Percentiles rank a stretch among this genome's conserved stretches.
These are phyloP conservation scores for Stromatinia cepivora DNA, from an alignment of 2,329 filamentous ascomycete genomes.

Conservation along the genomic window DNA sequence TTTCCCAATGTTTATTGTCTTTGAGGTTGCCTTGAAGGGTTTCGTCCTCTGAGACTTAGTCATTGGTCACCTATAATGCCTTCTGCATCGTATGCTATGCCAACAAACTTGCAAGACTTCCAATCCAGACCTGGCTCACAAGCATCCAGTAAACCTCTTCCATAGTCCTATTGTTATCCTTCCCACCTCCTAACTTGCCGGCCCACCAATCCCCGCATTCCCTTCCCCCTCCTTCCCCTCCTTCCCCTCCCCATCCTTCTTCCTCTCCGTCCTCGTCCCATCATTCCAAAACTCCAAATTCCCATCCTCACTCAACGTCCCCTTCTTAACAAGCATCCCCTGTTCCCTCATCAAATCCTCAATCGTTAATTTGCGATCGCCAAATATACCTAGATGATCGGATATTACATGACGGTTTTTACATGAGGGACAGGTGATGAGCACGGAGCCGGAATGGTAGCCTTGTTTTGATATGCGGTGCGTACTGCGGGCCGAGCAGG, in stretches of 20 bases:
- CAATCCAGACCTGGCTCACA: too few relatives aligned
- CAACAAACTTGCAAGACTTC: too few relatives aligned
- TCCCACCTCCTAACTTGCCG: neutral
- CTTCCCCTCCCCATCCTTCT: neutral
- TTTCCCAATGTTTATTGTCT: too few relatives aligned
- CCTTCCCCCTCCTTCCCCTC: neutral
- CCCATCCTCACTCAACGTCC: slow-evolving; percentile 71
- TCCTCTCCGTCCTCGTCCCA: slow-evolving; percentile 34
- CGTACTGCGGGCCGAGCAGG: slow-evolving; percentile 75
- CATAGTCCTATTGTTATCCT: too few relatives aligned
- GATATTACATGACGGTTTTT: slow-evolving; percentile 87
- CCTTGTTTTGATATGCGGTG: slow-evolving; percentile 91
- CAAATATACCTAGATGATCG: slow-evolving; percentile 84
- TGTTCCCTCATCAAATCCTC: slow-evolving; percentile 77
- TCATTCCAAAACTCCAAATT: slow-evolving; percentile 93
- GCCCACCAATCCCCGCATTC: neutral
- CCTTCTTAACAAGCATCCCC: slow-evolving; percentile 71
- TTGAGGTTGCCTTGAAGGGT: too few relatives aligned
- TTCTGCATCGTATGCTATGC: too few relatives aligned
- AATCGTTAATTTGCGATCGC: slow-evolving; percentile 66
- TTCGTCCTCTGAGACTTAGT: too few relatives aligned
- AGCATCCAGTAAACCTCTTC: too few relatives aligned
- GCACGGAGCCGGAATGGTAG: slow-evolving; percentile 85
- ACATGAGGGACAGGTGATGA: slow-evolving; percentile 86
- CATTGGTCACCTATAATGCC: too few relatives aligned